These are phyloP conservation scores for Myrica gale DNA, from an alignment of 306 rosid species.

Conservation along the genomic window DNA sequence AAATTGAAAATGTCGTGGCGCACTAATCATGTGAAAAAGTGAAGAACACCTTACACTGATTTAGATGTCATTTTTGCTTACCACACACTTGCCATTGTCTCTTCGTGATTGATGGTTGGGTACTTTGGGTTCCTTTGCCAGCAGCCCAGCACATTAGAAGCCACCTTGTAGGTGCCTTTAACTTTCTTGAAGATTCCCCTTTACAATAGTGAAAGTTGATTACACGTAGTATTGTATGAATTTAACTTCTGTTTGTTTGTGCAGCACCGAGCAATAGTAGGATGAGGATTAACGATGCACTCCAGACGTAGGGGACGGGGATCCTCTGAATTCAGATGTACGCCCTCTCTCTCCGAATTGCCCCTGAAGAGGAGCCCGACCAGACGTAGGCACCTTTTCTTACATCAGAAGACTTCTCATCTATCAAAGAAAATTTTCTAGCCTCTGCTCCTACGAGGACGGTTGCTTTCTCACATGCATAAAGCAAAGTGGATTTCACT, in stretches of 20 bases:
- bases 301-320: neutral
- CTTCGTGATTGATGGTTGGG: neutral
- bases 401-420: neutral
- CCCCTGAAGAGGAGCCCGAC: too few relatives aligned
- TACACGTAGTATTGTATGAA: neutral
- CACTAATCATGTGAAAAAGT: neutral
- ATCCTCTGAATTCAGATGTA: too few relatives aligned
- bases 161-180: constrained; percentile 3
- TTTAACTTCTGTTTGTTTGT: neutral
- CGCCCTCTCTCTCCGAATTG: too few relatives aligned
- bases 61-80: neutral
- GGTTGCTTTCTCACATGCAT: neutral
- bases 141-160: neutral
- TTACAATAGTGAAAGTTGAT: neutral
- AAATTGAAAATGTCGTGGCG: neutral
- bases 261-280: neutral
- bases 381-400: too few relatives aligned
- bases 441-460: neutral
- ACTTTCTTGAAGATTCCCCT: neutral
- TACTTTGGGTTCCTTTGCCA: constrained; percentile 1
- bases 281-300: constrained; percentile 1
- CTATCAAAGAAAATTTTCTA: neutral
- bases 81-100: neutral
- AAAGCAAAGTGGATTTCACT: neutral
- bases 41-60: neutral